Conservation (phyloP, 1,139 yeast species). For the Pneumocystis sp. region DNA sequence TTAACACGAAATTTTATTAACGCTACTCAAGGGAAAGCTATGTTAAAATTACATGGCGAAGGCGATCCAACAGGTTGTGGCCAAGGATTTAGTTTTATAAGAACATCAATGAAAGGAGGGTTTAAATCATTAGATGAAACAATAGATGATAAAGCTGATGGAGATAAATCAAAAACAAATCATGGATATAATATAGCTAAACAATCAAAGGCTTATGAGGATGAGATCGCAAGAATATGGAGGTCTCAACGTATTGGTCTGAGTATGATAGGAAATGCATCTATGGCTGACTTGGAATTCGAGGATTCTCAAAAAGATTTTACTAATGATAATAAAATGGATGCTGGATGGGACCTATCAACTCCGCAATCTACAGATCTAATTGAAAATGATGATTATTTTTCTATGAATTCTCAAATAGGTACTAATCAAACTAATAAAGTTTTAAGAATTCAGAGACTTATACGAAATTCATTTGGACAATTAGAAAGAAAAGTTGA, state of each 20-base stretch:
- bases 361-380: conserved; percentile 17
- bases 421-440: conserved; percentile 23
- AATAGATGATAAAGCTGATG: conserved; percentile 23
- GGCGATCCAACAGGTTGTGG: conserved; percentile 95
- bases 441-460: conserved; percentile 61
- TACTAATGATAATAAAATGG: background rate
- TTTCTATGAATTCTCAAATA: conserved; percentile 23
- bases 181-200: conserved; percentile 68
- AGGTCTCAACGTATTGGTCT: conserved; percentile 62
- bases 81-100: conserved; percentile 73
- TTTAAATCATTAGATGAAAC: conserved; percentile 49
- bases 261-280: conserved; percentile 27
- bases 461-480: conserved; percentile 72
- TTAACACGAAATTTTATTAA: conserved; percentile 74
- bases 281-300: conserved; percentile 16
- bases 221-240: conserved; percentile 84
- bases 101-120: conserved; percentile 92
- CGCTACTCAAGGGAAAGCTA: conserved; percentile 92
- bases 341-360: background rate
- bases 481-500: conserved; percentile 72
- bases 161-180: conserved; percentile 34
- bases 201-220: conserved; percentile 86
- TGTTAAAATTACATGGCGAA: conserved; percentile 91
- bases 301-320: background rate
- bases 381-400: conserved; percentile 23